These are phyloP conservation scores for Herpetospermum pedunculosum DNA, from an alignment of 306 rosid genomes.

Conservation along the genomic window DNA sequence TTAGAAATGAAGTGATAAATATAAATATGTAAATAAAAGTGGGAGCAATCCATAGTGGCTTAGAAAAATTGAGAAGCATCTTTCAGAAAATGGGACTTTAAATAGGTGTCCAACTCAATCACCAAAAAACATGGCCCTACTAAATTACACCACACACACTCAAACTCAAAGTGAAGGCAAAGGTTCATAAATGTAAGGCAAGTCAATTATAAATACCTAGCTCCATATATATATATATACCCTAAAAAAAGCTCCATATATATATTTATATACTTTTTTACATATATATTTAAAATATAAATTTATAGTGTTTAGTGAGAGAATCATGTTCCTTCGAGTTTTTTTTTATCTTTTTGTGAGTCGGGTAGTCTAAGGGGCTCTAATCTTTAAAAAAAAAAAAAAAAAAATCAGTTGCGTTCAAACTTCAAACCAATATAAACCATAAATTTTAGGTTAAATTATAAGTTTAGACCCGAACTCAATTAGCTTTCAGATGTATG, in stretches of 20 bases:
- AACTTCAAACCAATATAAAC: too few species aligned
- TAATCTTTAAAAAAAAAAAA: too few species aligned
- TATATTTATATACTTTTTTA: not conserved
- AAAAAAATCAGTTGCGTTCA: too few species aligned
- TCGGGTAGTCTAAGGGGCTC: too few species aligned
- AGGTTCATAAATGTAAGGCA: conserved; percentile 6
- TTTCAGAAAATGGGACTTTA: conserved; percentile 14
- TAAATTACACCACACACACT: conserved; percentile 9
- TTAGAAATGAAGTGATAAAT: conserved; percentile 4
- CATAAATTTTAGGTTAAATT: too few species aligned
- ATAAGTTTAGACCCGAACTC: too few species aligned
- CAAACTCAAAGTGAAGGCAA: not conserved
- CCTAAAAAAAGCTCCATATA: not conserved
- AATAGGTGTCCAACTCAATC: conserved; percentile 10
- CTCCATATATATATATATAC: not conserved
- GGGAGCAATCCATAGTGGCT: conserved; percentile 3
- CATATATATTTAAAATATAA: not conserved
- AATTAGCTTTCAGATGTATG: too few species aligned
- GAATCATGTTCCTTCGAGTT: too few species aligned
- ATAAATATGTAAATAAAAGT: not conserved
- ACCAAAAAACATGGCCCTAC: conserved; percentile 8
- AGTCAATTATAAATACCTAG: not conserved
- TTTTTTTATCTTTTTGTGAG: too few species aligned
- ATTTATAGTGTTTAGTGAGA: too few species aligned
- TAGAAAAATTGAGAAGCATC: conserved; percentile 11